Evolutionary conservation across 192 early-diverging fungal genomes (phyloP).

Genomic region (Entomortierella lignicola): DNA sequence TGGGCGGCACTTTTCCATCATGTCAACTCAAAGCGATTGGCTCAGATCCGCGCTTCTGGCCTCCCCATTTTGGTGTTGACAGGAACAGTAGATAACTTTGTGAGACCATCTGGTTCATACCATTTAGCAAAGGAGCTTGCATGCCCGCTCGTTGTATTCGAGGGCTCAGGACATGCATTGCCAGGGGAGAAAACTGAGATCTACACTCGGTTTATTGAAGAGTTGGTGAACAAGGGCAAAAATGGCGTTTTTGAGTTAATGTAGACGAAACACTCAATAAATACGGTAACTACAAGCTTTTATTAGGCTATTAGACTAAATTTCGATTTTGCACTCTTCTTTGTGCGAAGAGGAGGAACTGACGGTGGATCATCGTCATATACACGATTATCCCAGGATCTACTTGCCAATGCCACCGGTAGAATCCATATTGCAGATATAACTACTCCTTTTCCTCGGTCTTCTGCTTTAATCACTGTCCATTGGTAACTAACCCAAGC

Average conservation of each 20-base stretch:
- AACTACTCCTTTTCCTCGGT: slow-evolving; percentile 53
- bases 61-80: slow-evolving; percentile 34
- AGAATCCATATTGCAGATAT: slow-evolving; percentile 57
- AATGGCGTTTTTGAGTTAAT: slow-evolving; percentile 42
- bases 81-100: slow-evolving; percentile 44
- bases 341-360: background rate
- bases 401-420: slow-evolving; percentile 54
- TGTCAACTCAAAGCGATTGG: slow-evolving; percentile 24
- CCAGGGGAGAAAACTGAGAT: slow-evolving; percentile 41
- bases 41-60: slow-evolving; percentile 20
- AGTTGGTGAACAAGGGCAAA: slow-evolving; percentile 31
- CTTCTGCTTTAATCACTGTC: slow-evolving; percentile 50
- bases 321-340: slow-evolving; percentile 15
- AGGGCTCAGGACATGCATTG: slow-evolving; percentile 45
- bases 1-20: slow-evolving; percentile 48
- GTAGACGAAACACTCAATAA: no score
- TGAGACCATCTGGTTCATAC: slow-evolving; percentile 44
- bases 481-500: slow-evolving; percentile 59
- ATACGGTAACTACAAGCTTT: no score
- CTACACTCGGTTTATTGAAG: slow-evolving; percentile 39
- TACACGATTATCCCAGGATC: slow-evolving; percentile 42
- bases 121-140: slow-evolving; percentile 36
- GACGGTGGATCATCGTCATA: slow-evolving; percentile 10
- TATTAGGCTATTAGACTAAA: slow-evolving; percentile 1
- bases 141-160: slow-evolving; percentile 33